Evolutionary conservation across 2,329 filamentous ascomycete species (phyloP).

Genomic region (Zymoseptoria brevis): DNA sequence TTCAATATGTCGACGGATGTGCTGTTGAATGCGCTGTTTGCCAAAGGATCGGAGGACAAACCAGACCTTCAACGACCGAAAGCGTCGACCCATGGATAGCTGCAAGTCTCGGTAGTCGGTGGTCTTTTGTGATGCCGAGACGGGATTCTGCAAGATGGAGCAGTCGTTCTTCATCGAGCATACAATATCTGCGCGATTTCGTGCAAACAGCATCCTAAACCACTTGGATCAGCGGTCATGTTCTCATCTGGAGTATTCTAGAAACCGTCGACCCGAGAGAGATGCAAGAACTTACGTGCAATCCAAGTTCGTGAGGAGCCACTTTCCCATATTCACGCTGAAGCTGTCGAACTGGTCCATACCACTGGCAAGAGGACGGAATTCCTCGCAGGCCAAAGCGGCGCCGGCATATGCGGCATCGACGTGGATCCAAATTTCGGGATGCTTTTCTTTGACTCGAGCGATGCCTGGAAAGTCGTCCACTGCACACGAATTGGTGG

Average conservation of each 20-base stretch:
- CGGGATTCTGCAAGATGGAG: background rate
- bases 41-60: background rate
- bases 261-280: background rate
- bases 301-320: background rate
- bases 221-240: background rate
- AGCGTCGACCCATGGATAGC: background rate
- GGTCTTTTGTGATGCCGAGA: background rate
- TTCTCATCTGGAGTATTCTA: background rate
- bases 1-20: background rate
- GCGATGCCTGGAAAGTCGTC: background rate
- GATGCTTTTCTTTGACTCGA: background rate
- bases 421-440: background rate
- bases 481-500: background rate
- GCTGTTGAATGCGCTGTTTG: background rate
- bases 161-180: background rate
- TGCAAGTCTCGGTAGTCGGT: background rate
- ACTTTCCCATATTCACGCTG: background rate
- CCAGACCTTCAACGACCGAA: background rate
- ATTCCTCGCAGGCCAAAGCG: background rate
- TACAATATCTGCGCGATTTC: background rate
- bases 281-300: background rate
- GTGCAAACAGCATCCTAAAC: background rate
- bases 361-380: background rate
- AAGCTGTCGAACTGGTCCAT: background rate
- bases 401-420: background rate